phyloP scores from a whole-genome alignment of 2,329 filamentous ascomycete genomes.

The Aspergillus cejpii region DNA sequence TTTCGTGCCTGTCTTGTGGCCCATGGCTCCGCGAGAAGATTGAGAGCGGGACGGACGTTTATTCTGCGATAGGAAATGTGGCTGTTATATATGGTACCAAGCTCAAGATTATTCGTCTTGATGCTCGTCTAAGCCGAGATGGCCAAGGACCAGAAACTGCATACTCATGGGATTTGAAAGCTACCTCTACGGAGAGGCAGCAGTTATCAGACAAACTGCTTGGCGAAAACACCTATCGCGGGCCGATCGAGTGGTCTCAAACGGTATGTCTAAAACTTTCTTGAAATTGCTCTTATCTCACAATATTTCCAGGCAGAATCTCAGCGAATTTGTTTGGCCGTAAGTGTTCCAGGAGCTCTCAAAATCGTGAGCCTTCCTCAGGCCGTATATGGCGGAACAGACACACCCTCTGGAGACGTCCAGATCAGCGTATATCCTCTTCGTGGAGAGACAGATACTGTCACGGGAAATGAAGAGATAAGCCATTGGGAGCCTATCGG shows the following conservation, averaged over 20 bases:
- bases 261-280: slow-evolving; percentile 20
- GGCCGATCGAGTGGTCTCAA: slow-evolving; percentile 29
- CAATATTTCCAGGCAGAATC: slow-evolving; percentile 16
- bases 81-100: slow-evolving; percentile 26
- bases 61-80: slow-evolving; percentile 21
- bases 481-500: slow-evolving; percentile 31
- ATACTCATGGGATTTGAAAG: slow-evolving; percentile 6
- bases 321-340: slow-evolving; percentile 19
- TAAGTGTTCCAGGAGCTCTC: slow-evolving; percentile 22
- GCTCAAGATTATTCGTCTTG: slow-evolving; percentile 24
- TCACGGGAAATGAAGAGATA: slow-evolving; percentile 5
- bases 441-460: slow-evolving; percentile 10
- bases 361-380: slow-evolving; percentile 19
- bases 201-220: slow-evolving; percentile 4
- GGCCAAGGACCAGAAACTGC: not conserved
- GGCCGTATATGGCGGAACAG: slow-evolving; percentile 11
- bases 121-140: slow-evolving; percentile 10
- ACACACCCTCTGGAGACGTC: slow-evolving; percentile 2
- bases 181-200: slow-evolving; percentile 13
- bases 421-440: slow-evolving; percentile 19
- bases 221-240: slow-evolving; percentile 20
- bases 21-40: slow-evolving; percentile 24
- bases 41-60: not conserved
- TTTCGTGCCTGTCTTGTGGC: slow-evolving; percentile 28
- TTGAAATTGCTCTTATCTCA: slow-evolving; percentile 6